Evolutionary conservation across 2,329 filamentous ascomycete species (phyloP).

Genomic region (Monosporascus sp.): DNA sequence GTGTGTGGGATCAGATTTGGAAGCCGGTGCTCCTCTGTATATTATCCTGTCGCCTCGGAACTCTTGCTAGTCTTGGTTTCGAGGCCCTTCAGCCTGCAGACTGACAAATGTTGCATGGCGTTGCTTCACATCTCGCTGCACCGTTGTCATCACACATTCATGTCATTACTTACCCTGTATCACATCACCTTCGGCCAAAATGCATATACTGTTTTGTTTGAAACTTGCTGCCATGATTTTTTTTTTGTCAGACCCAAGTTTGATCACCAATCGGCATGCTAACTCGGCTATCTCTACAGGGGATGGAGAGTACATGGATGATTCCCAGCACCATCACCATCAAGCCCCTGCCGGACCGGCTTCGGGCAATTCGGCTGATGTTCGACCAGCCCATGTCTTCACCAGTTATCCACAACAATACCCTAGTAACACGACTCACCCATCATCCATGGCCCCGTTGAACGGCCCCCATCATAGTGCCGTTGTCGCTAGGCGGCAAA

Average conservation of each 20-base stretch:
- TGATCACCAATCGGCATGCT: slow-evolving; percentile 20
- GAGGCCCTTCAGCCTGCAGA: slow-evolving; percentile 32
- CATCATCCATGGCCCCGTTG: slow-evolving; percentile 32
- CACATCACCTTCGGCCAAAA: slow-evolving; percentile 23
- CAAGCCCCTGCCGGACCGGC: slow-evolving; percentile 50
- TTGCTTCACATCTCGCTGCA: slow-evolving; percentile 31
- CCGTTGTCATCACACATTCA: slow-evolving; percentile 30
- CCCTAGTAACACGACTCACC: slow-evolving; percentile 33
- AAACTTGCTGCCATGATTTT: slow-evolving; percentile 15
- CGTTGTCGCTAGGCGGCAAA: slow-evolving; percentile 25
- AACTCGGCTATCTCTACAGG: slow-evolving; percentile 38
- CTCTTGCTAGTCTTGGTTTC: slow-evolving; percentile 25
- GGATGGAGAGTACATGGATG: slow-evolving; percentile 58
- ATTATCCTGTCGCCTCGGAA: slow-evolving; percentile 44
- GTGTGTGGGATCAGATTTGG: slow-evolving; percentile 31
- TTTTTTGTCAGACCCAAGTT: slow-evolving; percentile 8
- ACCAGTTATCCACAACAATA: slow-evolving; percentile 28
- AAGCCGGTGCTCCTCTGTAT: slow-evolving; percentile 47
- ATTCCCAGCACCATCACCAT: slow-evolving; percentile 63
- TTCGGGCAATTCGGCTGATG: slow-evolving; percentile 51
- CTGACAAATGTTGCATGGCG: slow-evolving; percentile 32
- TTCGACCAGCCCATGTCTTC: slow-evolving; percentile 38
- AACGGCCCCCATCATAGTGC: slow-evolving; percentile 29
- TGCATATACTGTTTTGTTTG: slow-evolving; percentile 22
- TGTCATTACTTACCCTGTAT: slow-evolving; percentile 25